Conservation (phyloP, 352 stramenopile species). For the Phytophthora chlamydospora region DNA sequence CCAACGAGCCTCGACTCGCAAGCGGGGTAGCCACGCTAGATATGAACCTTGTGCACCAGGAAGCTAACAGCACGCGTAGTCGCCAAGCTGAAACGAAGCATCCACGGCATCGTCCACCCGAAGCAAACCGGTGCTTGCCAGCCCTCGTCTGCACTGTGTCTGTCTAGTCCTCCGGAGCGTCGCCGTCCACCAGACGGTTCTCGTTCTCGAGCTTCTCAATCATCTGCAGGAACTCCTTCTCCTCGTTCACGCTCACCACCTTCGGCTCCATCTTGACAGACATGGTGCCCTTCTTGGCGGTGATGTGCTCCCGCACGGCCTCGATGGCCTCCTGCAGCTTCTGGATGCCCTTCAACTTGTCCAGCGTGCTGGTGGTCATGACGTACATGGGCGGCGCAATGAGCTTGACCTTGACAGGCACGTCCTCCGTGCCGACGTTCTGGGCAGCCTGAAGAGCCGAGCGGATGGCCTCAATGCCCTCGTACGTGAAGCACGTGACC, state of each 20-base stretch:
- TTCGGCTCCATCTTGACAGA: conserved; percentile 99
- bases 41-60: conserved; percentile 7
- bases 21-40: conserved; percentile 9
- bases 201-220: conserved; percentile 99
- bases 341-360: conserved; percentile 98
- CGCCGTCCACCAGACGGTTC: conserved; percentile 98
- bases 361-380: conserved; percentile 98
- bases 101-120: conserved; percentile 8
- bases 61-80: conserved; percentile 16
- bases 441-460: conserved; percentile 94
- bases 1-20: conserved; percentile 16
- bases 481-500: conserved; percentile 99
- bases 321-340: conserved; percentile 97
- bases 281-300: conserved; percentile 94
- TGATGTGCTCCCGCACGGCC: conserved; percentile 94
- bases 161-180: conserved; percentile 95
- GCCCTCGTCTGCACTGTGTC: conserved; percentile 11
- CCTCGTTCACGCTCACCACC: conserved; percentile 98
- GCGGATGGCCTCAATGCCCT: conserved; percentile 99
- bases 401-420: conserved; percentile 98
- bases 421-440: conserved; percentile 86
- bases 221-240: conserved; percentile 99
- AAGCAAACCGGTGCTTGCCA: conserved; percentile 9
- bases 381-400: conserved; percentile 99
- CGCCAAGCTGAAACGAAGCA: conserved; percentile 13